phyloP scores from a whole-genome alignment of 257 asterid genomes.

The Mitragyna speciosa region DNA sequence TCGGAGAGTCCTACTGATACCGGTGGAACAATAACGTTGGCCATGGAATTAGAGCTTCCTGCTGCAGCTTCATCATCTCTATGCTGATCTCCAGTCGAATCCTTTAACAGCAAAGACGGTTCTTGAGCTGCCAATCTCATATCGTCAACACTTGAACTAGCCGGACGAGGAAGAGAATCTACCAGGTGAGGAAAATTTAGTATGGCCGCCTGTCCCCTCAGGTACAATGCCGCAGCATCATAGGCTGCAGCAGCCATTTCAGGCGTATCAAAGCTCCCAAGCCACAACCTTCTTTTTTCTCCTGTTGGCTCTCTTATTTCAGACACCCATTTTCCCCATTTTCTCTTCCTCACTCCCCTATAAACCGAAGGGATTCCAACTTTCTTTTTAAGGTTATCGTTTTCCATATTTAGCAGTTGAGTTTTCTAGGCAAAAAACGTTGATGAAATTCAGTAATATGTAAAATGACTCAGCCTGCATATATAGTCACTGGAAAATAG shows the following conservation, averaged over 20 bases:
- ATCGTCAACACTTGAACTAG: constrained; percentile 27
- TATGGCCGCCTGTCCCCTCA: constrained; percentile 33
- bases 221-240: constrained; percentile 43
- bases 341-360: constrained; percentile 47
- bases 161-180: constrained; percentile 28
- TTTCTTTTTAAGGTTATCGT: too few relatives aligned
- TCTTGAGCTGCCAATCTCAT: constrained; percentile 38
- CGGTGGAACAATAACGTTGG: background rate
- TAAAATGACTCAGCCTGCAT: too few relatives aligned
- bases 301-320: constrained; percentile 42
- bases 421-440: too few relatives aligned
- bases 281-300: constrained; percentile 34
- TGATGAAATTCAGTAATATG: too few relatives aligned
- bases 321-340: constrained; percentile 53
- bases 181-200: constrained; percentile 42
- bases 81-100: background rate
- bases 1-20: constrained; percentile 34
- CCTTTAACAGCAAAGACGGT: constrained; percentile 17
- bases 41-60: background rate
- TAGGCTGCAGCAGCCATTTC: constrained; percentile 47
- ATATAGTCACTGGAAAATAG: too few relatives aligned
- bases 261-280: constrained; percentile 42
- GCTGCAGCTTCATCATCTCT: background rate
- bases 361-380: constrained; percentile 21
- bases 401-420: background rate